Percentiles rank a stretch among this genome's conserved stretches.
phyloP scores from a whole-genome alignment of 345 rosid genomes.

The Barbarea vulgaris region DNA sequence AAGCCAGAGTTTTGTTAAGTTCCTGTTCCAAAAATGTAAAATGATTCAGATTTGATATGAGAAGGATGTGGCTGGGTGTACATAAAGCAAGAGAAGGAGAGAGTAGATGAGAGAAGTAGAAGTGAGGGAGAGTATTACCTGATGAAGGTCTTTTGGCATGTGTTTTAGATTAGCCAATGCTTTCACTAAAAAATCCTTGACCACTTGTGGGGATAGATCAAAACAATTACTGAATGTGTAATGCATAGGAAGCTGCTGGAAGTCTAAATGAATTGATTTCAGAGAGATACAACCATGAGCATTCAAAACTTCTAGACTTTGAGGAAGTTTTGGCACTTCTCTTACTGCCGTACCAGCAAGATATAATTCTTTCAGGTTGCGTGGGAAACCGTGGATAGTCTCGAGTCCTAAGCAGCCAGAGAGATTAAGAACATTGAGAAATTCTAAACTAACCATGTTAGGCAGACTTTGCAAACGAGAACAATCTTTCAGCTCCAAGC shows the following conservation, averaged over 20 bases:
- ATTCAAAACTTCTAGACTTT: not conserved
- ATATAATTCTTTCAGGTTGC: constrained; percentile 10
- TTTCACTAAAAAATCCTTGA: not conserved
- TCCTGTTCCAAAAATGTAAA: not conserved
- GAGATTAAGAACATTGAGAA: constrained; percentile 1
- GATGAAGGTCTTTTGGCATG: not conserved
- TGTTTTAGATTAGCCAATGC: not conserved
- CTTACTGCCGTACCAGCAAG: constrained; percentile 2
- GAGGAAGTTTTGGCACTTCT: constrained; percentile 27
- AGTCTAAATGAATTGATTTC: not conserved
- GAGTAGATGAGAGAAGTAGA: too few relatives aligned
- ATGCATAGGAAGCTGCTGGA: not conserved
- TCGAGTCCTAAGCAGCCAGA: constrained; percentile 5
- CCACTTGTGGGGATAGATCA: not conserved
- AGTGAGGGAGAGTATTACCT: not conserved
- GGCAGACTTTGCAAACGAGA: constrained; percentile 11
- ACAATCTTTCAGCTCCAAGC: constrained; percentile 16
- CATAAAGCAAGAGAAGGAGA: not conserved
- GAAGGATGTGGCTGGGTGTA: not conserved
- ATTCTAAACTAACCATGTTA: not conserved
- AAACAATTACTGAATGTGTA: constrained; percentile 31
- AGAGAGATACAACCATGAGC: not conserved
- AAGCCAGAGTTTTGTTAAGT: not conserved
- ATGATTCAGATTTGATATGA: not conserved
- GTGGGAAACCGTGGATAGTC: constrained; percentile 1